Evolutionary conservation across 257 asterid species (phyloP).

Genomic region (Rubia yunnanensis): DNA sequence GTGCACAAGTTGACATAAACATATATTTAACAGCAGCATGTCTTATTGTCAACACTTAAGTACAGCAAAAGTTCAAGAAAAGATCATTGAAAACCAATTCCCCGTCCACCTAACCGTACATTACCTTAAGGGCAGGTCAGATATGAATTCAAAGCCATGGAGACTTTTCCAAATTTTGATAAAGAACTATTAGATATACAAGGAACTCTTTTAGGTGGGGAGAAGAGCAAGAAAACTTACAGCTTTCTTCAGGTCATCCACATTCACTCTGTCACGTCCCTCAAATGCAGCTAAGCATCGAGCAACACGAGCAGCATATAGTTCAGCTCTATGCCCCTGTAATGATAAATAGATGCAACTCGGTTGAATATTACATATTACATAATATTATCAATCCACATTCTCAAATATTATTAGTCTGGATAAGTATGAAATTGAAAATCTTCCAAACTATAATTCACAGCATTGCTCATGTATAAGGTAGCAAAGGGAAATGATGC

Average conservation of each 20-base stretch:
- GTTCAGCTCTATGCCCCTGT: slow-evolving; percentile 98
- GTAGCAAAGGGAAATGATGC: background rate
- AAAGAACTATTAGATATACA: background rate
- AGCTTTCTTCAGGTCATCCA: slow-evolving; percentile 97
- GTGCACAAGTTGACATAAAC: background rate
- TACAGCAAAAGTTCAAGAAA: background rate
- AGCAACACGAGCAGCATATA: slow-evolving; percentile 96
- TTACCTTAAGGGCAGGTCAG: background rate
- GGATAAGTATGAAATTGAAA: background rate
- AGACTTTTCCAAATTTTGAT: background rate
- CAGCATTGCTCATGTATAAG: background rate
- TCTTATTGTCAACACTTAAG: background rate
- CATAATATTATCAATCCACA: background rate
- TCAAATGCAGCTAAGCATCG: slow-evolving; percentile 92
- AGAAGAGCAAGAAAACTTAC: slow-evolving; percentile 41
- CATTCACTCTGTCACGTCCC: slow-evolving; percentile 81
- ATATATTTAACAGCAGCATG: background rate
- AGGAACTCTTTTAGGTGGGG: background rate
- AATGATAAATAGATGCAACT: slow-evolving; percentile 10
- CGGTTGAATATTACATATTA: background rate
- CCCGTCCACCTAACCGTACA: background rate
- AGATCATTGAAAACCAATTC: background rate
- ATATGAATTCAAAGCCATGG: background rate
- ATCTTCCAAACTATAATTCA: background rate
- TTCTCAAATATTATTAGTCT: background rate